phyloP scores from a whole-genome alignment of 1,284 basidiomycete species.

The Prillingera fragicola region DNA sequence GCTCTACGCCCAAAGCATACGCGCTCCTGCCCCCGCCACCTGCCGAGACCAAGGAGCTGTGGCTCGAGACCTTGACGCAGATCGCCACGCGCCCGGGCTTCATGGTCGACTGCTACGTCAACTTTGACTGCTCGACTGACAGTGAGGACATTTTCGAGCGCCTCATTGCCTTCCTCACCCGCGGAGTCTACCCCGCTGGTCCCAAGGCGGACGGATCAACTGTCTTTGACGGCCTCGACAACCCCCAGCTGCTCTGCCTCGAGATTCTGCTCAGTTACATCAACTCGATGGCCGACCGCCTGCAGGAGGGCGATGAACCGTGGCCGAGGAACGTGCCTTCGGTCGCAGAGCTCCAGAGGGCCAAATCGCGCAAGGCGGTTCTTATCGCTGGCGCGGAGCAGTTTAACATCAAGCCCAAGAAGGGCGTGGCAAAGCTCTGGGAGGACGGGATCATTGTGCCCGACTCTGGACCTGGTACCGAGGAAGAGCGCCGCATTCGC shows the following conservation, averaged over 20 bases:
- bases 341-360: slow-evolving; percentile 59
- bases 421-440: slow-evolving; percentile 82
- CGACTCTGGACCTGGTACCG: slow-evolving; percentile 30
- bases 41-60: slow-evolving; percentile 81
- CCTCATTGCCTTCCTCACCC: slow-evolving; percentile 81
- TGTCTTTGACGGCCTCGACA: slow-evolving; percentile 58
- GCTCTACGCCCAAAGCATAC: slow-evolving; percentile 34
- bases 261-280: slow-evolving; percentile 84
- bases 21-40: slow-evolving; percentile 57
- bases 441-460: slow-evolving; percentile 70
- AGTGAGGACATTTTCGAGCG: slow-evolving; percentile 94
- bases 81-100: slow-evolving; percentile 67
- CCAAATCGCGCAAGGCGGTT: slow-evolving; percentile 80
- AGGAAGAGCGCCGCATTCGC: slow-evolving; percentile 39
- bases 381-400: slow-evolving; percentile 76
- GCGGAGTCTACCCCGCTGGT: slow-evolving; percentile 67
- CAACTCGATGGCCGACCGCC: slow-evolving; percentile 77
- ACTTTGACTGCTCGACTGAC: slow-evolving; percentile 96
- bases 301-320: slow-evolving; percentile 59
- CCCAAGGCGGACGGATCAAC: slow-evolving; percentile 35
- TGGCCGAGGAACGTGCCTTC: slow-evolving; percentile 59
- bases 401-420: slow-evolving; percentile 95
- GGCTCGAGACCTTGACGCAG: slow-evolving; percentile 80
- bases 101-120: slow-evolving; percentile 91
- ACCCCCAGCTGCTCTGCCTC: slow-evolving; percentile 79